phyloP scores from a whole-genome alignment of 805 yeast species.

The Ascoidea tarda region DNA sequence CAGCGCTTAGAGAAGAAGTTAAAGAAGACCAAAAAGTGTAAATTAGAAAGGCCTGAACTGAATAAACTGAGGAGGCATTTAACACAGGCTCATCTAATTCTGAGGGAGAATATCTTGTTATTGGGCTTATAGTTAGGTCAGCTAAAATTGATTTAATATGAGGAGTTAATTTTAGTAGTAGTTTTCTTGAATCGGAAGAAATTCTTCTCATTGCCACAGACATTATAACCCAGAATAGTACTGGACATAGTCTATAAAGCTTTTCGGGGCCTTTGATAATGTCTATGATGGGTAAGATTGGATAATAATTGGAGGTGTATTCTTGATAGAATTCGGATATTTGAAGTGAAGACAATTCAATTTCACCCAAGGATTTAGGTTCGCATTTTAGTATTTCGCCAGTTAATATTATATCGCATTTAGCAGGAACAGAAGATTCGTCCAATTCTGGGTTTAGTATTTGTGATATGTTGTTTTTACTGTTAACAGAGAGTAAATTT shows the following conservation, averaged over 20 bases:
- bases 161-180: conserved; percentile 53
- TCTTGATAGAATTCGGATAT: conserved; percentile 54
- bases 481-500: no score
- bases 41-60: conserved; percentile 83
- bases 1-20: conserved; percentile 88
- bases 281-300: conserved; percentile 79
- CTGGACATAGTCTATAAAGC: conserved; percentile 68
- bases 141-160: conserved; percentile 65
- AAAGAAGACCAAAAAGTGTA: conserved; percentile 95
- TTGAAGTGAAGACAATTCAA: conserved; percentile 43
- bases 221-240: conserved; percentile 88
- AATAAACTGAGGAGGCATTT: conserved; percentile 82
- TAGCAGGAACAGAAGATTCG: neutral
- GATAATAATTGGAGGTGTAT: conserved; percentile 68
- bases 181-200: conserved; percentile 21
- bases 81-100: conserved; percentile 71
- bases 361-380: conserved; percentile 60
- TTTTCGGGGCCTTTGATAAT: conserved; percentile 69
- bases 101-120: conserved; percentile 67
- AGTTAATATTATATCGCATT: conserved; percentile 12
- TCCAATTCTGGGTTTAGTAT: neutral
- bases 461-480: neutral
- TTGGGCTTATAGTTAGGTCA: conserved; percentile 82
- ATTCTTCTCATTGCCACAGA: conserved; percentile 67
- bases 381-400: conserved; percentile 33